Conservation (phyloP, 345 rosid genomes). For the Eucalyptus sp. region DNA sequence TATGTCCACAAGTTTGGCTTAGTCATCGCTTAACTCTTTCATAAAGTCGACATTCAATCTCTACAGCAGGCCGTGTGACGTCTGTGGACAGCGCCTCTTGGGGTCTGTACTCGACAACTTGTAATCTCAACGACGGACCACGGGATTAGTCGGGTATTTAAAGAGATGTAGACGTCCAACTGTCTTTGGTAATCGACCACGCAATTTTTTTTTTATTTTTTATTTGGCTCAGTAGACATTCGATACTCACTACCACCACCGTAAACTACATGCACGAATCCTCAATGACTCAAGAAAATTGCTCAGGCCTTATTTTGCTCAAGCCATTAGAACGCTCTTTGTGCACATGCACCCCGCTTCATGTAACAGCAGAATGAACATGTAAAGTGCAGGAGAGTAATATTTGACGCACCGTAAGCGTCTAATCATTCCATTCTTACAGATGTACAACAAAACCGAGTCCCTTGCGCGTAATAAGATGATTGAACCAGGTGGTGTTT, state of each 20-base stretch:
- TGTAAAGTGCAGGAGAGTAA: background rate
- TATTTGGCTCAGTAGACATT: background rate
- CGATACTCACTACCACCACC: background rate
- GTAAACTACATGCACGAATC: background rate
- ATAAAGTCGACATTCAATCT: background rate
- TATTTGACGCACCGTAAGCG: background rate
- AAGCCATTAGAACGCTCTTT: background rate
- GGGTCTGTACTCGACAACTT: background rate
- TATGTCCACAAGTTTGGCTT: background rate
- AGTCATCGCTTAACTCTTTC: background rate
- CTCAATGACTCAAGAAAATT: background rate
- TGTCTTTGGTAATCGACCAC: background rate
- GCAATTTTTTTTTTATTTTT: background rate
- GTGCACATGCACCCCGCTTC: background rate
- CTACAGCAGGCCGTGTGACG: background rate
- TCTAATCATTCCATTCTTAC: background rate
- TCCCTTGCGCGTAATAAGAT: background rate
- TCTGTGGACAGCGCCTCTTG: background rate
- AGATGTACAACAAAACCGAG: background rate
- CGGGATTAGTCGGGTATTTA: background rate
- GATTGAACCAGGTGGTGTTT: background rate
- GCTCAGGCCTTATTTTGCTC: background rate
- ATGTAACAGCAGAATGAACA: background rate
- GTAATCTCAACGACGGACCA: no score
- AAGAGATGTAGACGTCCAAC: background rate